These are phyloP conservation scores for Pseudocercospora ulei DNA, from an alignment of 2,329 filamentous ascomycete genomes.

Conservation along the genomic window DNA sequence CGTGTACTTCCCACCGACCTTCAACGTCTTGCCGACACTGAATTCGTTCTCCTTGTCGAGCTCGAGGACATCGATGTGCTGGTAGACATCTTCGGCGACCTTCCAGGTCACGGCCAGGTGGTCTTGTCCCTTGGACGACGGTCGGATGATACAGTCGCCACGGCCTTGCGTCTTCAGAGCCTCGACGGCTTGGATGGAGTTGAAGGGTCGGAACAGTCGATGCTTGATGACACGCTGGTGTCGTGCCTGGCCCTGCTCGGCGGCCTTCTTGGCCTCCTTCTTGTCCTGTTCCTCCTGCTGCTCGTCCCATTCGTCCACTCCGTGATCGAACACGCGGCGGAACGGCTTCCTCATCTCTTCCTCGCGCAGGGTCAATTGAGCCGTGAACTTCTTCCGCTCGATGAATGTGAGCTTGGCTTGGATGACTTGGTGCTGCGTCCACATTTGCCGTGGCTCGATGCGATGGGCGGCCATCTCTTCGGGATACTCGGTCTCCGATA, in stretches of 20 bases:
- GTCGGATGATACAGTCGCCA: slow-evolving; percentile 88
- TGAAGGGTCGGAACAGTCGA: slow-evolving; percentile 88
- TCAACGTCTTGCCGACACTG: slow-evolving; percentile 74
- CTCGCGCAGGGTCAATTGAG: slow-evolving; percentile 75
- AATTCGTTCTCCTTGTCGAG: slow-evolving; percentile 96
- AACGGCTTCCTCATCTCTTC: slow-evolving; percentile 66
- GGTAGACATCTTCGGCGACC: slow-evolving; percentile 88
- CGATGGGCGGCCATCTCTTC: slow-evolving; percentile 51
- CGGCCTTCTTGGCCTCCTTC: slow-evolving; percentile 63
- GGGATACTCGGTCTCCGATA: slow-evolving; percentile 73
- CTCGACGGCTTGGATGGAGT: slow-evolving; percentile 83
- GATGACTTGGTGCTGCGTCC: slow-evolving; percentile 69
- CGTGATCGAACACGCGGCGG: slow-evolving; percentile 59
- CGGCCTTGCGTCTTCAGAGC: slow-evolving; percentile 75
- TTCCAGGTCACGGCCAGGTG: slow-evolving; percentile 98
- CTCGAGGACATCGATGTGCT: slow-evolving; percentile 95
- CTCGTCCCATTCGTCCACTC: slow-evolving; percentile 63
- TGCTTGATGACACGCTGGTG: slow-evolving; percentile 95
- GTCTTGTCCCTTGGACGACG: slow-evolving; percentile 88
- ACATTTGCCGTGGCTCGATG: slow-evolving; percentile 51
- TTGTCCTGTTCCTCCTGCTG: slow-evolving; percentile 58
- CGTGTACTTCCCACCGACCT: slow-evolving; percentile 76
- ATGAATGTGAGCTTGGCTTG: slow-evolving; percentile 81
- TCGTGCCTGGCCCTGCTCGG: slow-evolving; percentile 73
- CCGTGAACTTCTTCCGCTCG: slow-evolving; percentile 74